phyloP scores from a whole-genome alignment of 1,284 basidiomycete species.

The Ustilago esculenta region DNA sequence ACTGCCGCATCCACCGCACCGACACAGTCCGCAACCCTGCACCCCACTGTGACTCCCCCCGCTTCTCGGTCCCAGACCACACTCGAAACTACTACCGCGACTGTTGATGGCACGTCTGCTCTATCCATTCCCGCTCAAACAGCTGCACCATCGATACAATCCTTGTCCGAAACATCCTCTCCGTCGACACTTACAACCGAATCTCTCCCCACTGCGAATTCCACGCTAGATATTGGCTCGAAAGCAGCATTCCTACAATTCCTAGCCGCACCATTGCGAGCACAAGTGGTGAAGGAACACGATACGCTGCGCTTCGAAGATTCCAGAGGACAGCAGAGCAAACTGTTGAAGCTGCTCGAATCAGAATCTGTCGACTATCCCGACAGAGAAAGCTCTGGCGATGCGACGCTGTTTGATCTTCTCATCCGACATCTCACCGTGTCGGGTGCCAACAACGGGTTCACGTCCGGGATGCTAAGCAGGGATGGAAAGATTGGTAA shows the following conservation, averaged over 20 bases:
- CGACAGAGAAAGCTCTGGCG: not conserved
- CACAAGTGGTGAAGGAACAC: conserved; percentile 20
- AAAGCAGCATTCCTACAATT: conserved; percentile 11
- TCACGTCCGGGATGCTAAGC: too few species aligned
- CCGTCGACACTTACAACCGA: too few species aligned
- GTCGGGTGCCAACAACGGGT: too few species aligned
- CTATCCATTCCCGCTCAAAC: too few species aligned
- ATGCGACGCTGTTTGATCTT: conserved; percentile 30
- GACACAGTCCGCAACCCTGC: not conserved
- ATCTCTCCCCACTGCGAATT: too few species aligned
- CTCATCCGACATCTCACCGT: conserved; percentile 15
- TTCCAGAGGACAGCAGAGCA: conserved; percentile 15
- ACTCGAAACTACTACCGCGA: too few species aligned
- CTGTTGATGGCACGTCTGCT: too few species aligned
- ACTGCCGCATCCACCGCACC: not conserved
- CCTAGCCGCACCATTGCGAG: conserved; percentile 10
- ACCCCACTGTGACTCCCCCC: not conserved
- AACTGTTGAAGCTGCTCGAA: conserved; percentile 27
- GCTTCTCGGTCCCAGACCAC: too few species aligned
- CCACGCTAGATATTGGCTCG: conserved; percentile 7
- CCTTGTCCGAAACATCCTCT: too few species aligned
- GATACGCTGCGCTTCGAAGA: conserved; percentile 16
- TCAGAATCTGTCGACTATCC: conserved; percentile 8
- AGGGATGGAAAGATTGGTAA: conserved; percentile 13
- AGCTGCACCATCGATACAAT: not conserved